phyloP scores from a whole-genome alignment of 257 asterid genomes.

The Fraxinus anomala region DNA sequence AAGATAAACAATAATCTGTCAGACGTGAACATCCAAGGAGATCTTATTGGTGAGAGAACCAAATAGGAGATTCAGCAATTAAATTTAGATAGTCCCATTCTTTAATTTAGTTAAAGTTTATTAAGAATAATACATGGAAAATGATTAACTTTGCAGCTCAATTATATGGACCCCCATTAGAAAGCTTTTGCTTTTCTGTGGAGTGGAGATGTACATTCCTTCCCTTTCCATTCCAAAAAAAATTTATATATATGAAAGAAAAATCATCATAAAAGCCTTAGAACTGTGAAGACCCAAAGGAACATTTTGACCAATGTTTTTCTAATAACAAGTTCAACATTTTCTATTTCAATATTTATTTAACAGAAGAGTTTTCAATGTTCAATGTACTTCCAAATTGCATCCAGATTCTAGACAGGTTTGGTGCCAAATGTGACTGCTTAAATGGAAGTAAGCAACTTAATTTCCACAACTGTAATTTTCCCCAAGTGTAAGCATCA shows the following conservation, averaged over 20 bases:
- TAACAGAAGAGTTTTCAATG: neutral
- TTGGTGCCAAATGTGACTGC: neutral
- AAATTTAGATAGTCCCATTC: neutral
- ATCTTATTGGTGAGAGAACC: neutral
- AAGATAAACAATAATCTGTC: neutral
- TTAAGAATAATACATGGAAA: neutral
- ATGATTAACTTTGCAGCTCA: neutral
- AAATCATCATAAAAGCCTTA: neutral
- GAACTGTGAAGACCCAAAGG: neutral
- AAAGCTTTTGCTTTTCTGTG: neutral
- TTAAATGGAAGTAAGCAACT: neutral
- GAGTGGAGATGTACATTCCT: neutral
- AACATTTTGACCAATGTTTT: neutral
- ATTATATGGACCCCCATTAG: neutral
- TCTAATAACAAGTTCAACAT: neutral
- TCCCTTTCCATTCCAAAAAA: neutral
- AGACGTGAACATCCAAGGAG: neutral
- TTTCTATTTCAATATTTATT: neutral
- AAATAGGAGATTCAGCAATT: neutral
- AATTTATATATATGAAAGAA: neutral
- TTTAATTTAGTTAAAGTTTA: neutral
- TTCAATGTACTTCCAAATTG: neutral
- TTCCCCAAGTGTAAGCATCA: slow-evolving; percentile 7
- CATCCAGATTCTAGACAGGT: neutral
- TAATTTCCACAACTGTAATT: neutral